Evolutionary conservation across 106 monocot genomes (phyloP), one percentile per base, ranked within the genome.

Genomic region (Dioscorea dumetorum): DNA sequence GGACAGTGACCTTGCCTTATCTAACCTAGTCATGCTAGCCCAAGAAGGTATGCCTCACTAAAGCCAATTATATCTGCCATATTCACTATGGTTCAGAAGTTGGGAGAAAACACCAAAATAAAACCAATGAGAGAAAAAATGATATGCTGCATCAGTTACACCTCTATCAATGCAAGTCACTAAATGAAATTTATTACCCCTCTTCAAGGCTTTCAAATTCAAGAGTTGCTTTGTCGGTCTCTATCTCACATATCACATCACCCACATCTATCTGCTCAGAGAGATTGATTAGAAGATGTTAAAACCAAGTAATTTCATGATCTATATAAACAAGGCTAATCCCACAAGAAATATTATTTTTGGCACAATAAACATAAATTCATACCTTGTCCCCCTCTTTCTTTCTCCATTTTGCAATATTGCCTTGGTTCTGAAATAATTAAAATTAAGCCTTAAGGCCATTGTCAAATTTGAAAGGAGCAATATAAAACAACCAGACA

Each of bases 231-330:
- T 97, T 97, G 69, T 97, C 97, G 33, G 97, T 97, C 78, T 97
- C 92, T 54, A 97, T 97, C 66, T 97, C 97, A 73, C 97, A 97
- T 52, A 97, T 69, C 59, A 97, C 92, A 89, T 97, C 97, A 61
- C 97, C 97, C 19, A 84, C 87, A 54, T 82, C 70, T 66, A 97
- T 89, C 97, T 97, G 87, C 66, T 59, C 78, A 56, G 31, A 70
- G 35, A 60, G 31, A 48, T 53, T 31, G 7, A 33, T 24, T 12
- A 21, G 18, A 61, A 33, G 57, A 65, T 50, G 21, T 23, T 21
- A 31, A 34, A 33, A 22, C 22, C 18, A 28, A 22, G 33, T 53
- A 60, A 28, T 28, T 28, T 48, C 18, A 54, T 5, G 13, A 8
- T 41, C 6, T 41, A 41, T 10, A 10, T 41, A 41, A 41, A 54